Base-by-base conservation (phyloP, 495 filamentous ascomycete species). In the Aspergillus kassunensis region DNA sequence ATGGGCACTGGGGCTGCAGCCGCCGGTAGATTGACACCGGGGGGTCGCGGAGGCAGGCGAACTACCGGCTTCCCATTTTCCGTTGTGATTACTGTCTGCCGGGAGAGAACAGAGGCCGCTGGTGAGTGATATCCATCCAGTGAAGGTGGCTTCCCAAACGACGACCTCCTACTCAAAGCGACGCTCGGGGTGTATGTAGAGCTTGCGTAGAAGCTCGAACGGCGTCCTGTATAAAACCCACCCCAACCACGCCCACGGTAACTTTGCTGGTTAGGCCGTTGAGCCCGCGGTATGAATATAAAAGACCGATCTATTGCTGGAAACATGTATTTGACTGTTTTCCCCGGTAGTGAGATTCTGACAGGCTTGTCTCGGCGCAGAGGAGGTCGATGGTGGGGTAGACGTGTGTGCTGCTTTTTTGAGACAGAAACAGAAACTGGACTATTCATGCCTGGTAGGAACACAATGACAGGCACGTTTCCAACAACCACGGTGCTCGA, bases 361-460 rank as follows among this genome's bases (percentile, higher is more conserved):
- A 97, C 93, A 11, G 95, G 95, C 62, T 97, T 99, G 67, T 99
- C 93, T 39, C 93, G 88, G 43, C 93, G 87, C 29, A 99, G 79
- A 27, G 93, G 93, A 44, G 93, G 95, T 8, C 93, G 85, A 68
- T 97, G 93, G 60, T 96, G 89, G 52, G 93, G 93, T 27, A 99
- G 80, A 52, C 90, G 90, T 21, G 90, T 96, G 66, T 99, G 90
- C 53, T 90, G 84, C 62, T 86, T 89, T 44, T 91, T 80, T 43
- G 86, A 81, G 39, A 96, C 81, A 27, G 82, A 78, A 58, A 91
- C 89, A 34, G 76, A 63, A 45, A 88, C 81, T 2, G 90, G 81
- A 21, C 79, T 77, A 45, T 82, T 76, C 84, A 95, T 88, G 8
- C 83, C 82, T 2, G 83, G 80, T 27, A 97, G 71, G 56, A 81